Evolutionary conservation across 345 rosid species (phyloP).

Genomic region (Gossypium raimondii): DNA sequence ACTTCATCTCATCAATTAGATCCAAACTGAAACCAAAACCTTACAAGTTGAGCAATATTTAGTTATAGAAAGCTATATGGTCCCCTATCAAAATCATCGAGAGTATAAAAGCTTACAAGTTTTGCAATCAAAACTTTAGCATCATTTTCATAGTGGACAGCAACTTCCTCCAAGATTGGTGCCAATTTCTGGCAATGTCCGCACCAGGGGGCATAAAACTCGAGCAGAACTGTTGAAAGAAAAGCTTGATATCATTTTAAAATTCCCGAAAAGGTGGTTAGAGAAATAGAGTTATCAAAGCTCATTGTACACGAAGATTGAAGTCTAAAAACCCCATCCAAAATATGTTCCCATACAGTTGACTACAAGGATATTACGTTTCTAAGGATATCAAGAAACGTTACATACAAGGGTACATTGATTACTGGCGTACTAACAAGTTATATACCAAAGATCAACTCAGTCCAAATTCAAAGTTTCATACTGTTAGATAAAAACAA

Average conservation of each 20-base stretch:
- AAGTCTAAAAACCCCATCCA: neutral
- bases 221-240: slow-evolving; percentile 63
- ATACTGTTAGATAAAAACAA: neutral
- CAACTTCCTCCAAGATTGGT: slow-evolving; percentile 94
- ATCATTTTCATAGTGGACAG: slow-evolving; percentile 57
- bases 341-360: neutral
- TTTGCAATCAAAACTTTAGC: slow-evolving; percentile 67
- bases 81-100: neutral
- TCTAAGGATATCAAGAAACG: neutral
- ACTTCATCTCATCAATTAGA: neutral
- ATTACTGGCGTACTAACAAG: neutral
- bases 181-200: slow-evolving; percentile 94
- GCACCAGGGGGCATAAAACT: slow-evolving; percentile 99
- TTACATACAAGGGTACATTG: neutral
- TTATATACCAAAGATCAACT: neutral
- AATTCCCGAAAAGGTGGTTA: neutral
- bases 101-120: slow-evolving; percentile 46
- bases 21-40: neutral
- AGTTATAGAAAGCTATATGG: neutral
- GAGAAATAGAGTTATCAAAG: neutral
- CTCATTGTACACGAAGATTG: neutral
- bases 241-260: neutral
- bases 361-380: neutral
- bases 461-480: neutral
- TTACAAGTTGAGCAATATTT: neutral